Evolutionary conservation across 2,329 filamentous ascomycete genomes (phyloP), one percentile per base, ranked within the genome.

Genomic region (Graphiopsis chlorocephala): DNA sequence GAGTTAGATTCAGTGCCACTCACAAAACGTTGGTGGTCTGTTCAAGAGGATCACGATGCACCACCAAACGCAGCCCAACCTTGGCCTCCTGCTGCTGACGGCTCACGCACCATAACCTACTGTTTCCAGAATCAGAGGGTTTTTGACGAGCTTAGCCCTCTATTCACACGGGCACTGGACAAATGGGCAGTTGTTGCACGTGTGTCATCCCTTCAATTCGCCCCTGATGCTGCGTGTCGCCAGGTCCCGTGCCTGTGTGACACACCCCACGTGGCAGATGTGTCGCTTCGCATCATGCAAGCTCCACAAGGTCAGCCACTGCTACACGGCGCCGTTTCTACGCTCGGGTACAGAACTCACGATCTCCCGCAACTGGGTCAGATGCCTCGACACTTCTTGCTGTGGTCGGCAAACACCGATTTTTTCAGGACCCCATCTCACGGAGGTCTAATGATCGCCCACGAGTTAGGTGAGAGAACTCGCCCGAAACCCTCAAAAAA

Each of bases 301-400:
- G 29, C 29, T 7, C 29, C 29, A 2, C 29, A 6, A 6, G 29
- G 8, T 31, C 29, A 31, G 29, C 29, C 5, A 31, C 11, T 31
- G 1, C 1, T 8, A 1, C 20, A 4, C 2, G 2, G 15, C n/a
- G n/a, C n/a, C n/a, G n/a, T n/a, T n/a, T 2, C 45, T 3, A 25
- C 45, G 45, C 45, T 20, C 10, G 45, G 45, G 17, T 48, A 26
- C 10, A 48, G 1, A 4, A 31, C n/a, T n/a, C n/a, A n/a, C n/a
- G n/a, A 31, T 31, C 2, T 11, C 29, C 29, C 29, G 29, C 29
- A 10, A 31, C 7, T 10, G 29, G 29, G n/a, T n/a, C n/a, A n/a
- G 6, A 31, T 6, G 8, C 29, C 29, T 6, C 29, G 29, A 31
- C 29, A 31, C 29, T 31, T 31, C 29, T 7, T 31, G 29, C 7